phyloP scores from a whole-genome alignment of 2,329 filamentous ascomycete genomes.

The Chrysoporthe deuterocubensis region DNA sequence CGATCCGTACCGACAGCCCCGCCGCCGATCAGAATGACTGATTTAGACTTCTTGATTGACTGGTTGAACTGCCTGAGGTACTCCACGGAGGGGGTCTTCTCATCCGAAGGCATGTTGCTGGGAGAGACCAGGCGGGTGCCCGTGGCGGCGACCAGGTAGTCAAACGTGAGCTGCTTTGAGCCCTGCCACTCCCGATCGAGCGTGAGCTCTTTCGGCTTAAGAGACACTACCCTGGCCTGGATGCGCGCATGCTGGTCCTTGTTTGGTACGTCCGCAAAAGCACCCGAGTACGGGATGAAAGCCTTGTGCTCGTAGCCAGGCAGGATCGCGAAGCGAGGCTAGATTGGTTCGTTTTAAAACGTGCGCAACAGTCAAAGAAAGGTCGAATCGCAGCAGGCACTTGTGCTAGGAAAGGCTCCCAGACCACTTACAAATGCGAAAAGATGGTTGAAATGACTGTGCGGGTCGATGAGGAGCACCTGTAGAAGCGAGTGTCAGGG shows the following conservation, averaged over 20 bases:
- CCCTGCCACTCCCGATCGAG: slow-evolving; percentile 41
- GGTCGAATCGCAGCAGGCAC: no score
- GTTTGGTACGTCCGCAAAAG: slow-evolving; percentile 37
- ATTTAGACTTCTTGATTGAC: slow-evolving; percentile 36
- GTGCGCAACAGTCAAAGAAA: neutral
- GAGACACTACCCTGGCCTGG: slow-evolving; percentile 40
- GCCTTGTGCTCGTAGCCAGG: slow-evolving; percentile 49
- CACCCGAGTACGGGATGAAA: slow-evolving; percentile 51
- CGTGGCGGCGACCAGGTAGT: slow-evolving; percentile 50
- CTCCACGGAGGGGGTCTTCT: slow-evolving; percentile 39
- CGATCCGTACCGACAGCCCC: slow-evolving; percentile 47
- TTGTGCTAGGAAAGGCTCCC: no score
- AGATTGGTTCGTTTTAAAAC: no score
- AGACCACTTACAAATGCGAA: slow-evolving; percentile 45
- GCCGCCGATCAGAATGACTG: slow-evolving; percentile 46
- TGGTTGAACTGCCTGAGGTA: slow-evolving; percentile 42
- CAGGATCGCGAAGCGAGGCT: slow-evolving; percentile 50
- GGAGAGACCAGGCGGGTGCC: slow-evolving; percentile 44
- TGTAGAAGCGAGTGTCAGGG: slow-evolving; percentile 18
- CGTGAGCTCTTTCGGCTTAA: slow-evolving; percentile 38
- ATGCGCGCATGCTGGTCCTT: slow-evolving; percentile 40
- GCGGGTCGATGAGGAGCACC: slow-evolving; percentile 51
- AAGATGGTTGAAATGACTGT: slow-evolving; percentile 54
- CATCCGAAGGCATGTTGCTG: slow-evolving; percentile 40
- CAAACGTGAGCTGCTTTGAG: slow-evolving; percentile 42